Base-by-base conservation (phyloP, 2,329 filamentous ascomycete genomes). In the Daldinia eschscholtzii region DNA sequence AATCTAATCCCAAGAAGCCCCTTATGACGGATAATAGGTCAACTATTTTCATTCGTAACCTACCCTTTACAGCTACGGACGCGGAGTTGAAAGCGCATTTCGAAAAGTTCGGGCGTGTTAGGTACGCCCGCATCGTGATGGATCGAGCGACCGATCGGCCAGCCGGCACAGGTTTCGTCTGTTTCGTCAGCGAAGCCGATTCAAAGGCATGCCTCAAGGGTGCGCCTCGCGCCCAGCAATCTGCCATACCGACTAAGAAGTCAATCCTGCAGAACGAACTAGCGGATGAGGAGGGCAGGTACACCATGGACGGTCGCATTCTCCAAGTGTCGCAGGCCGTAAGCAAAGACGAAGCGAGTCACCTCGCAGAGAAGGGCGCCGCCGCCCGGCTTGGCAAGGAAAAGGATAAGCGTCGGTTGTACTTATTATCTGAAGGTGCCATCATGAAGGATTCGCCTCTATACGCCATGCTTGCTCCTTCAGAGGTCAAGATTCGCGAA, bases 101-200 rank as follows among this genome's bases (percentile, higher is more conserved):
- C 77, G 84, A 84, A n/a, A 86, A 91, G 75, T 98, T 99, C 76
- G 97, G 96, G 28, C 87, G 87, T n/a, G 84, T 98, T 42, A 89
- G 94, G 41, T 99, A 98, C 79, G 96, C 95, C 4, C 88, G 97
- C 72, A 91, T 98, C 9, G 97, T 99, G 41, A 88, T 97, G 78
- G 95, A 99, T 78, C 91, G 87, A 53, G 88, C 89, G 26, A 97
- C 93, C 0, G 94, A 94, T 73, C 91, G 93, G 58, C 93, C 96
- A 1, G 93, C 92, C 55, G 96, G 96, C 28, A 98, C 95, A 35
- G 96, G 92, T 3, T 99, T 99, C 76, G 95, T 98, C 33, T 97
- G 93, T 82, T 99, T 99, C 82, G 91, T 91, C 81, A 90, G 91
- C 57, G 82, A 85, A 41, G 88, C 91, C 20, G 93, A 97, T 76